Percentiles rank a stretch among this genome's conserved stretches.
phyloP scores from a whole-genome alignment of 2,329 filamentous ascomycete genomes.

The Zasmidium angulare region DNA sequence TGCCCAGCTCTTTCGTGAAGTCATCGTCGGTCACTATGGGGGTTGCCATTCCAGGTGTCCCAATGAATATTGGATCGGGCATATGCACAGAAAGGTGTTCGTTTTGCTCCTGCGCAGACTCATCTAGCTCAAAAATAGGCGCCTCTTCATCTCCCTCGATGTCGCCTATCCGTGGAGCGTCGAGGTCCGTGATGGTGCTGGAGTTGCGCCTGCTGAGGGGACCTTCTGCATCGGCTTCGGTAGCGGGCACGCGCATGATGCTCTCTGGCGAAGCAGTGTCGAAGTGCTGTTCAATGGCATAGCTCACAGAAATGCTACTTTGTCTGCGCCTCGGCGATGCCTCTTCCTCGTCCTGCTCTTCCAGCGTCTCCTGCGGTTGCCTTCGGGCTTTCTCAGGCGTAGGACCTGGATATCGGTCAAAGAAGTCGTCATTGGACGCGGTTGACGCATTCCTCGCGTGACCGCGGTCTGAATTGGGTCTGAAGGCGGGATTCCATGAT shows the following conservation, averaged over 20 bases:
- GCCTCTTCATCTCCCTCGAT: slow-evolving; percentile 24
- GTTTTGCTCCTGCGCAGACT: slow-evolving; percentile 25
- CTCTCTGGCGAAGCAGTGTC: slow-evolving; percentile 11
- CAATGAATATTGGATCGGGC: slow-evolving; percentile 18
- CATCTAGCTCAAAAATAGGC: slow-evolving; percentile 23
- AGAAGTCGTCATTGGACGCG: slow-evolving; percentile 36
- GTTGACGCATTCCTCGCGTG: slow-evolving; percentile 22
- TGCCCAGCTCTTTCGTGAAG: slow-evolving; percentile 14
- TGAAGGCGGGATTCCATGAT: slow-evolving; percentile 58
- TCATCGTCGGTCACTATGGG: slow-evolving; percentile 10
- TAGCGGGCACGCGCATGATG: slow-evolving; percentile 11
- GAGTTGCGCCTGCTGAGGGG: slow-evolving; percentile 13
- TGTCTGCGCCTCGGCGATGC: slow-evolving; percentile 9
- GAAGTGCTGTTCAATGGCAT: slow-evolving; percentile 7
- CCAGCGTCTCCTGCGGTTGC: slow-evolving; percentile 1
- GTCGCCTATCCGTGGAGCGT: slow-evolving; percentile 1
- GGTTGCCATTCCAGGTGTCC: slow-evolving; percentile 15
- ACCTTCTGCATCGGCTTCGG: slow-evolving; percentile 13
- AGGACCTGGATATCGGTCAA: slow-evolving; percentile 34
- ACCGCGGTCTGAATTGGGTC: slow-evolving; percentile 30
- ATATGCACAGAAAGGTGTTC: slow-evolving; percentile 22
- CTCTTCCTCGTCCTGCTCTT: slow-evolving; percentile 9
- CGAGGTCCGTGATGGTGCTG: not conserved
- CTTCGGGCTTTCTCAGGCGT: slow-evolving; percentile 22
- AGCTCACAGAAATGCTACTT: slow-evolving; percentile 19